Evolutionary conservation across 805 yeast genomes (phyloP), one percentile per base, ranked within the genome.

Genomic region (Candida andamanensis): DNA sequence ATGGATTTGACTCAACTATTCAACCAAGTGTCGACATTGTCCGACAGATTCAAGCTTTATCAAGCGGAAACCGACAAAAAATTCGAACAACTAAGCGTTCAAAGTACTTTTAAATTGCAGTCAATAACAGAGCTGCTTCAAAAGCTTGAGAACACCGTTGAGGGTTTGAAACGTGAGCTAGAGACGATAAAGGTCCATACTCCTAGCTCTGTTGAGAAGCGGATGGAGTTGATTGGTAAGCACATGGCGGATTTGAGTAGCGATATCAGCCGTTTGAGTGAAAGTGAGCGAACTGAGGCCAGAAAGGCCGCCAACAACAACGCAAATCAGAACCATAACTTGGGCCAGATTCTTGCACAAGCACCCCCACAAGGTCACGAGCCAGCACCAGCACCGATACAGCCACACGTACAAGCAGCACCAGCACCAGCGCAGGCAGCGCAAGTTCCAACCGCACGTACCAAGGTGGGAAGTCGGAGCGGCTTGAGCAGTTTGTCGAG

Each of bases 31-130:
- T 11, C 8, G 22, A 19, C 10, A 8, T 19, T 19, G 11, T 19
- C 22, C 11, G 22, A 11, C 11, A 8, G 11, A 19, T 19, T 19
- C 8, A 11, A 8, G 11, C 10, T 11, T 12, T 17, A 49, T 38
- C 50, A 46, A 30, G 33, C 23, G 16, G 41, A 36, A 17, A 46
- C 41, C 17, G 46, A 44, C 32, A 46, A 49, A 28, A 50, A 47
- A 24, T 34, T 53, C 18, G 49, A 50, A 21, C 41, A 46, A 23
- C 22, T 54, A n/a, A 45, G 39, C 26, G 37, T 44, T 25, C 28
- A 31, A 7, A 29, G 33, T 12, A 34, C 41, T 4, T 33, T 41
- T 20, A 42, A 41, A 20, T 11, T 41, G 8, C 40, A 35, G 18
- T 18, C 37, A 9, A 23, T 41, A 10, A 39, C 36, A 17, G 41